A percentile compares a stretch with the other conserved stretches of the same genome.
phyloP scores from a whole-genome alignment of 176 grass and related monocot species.

The Microstegium vimineum region DNA sequence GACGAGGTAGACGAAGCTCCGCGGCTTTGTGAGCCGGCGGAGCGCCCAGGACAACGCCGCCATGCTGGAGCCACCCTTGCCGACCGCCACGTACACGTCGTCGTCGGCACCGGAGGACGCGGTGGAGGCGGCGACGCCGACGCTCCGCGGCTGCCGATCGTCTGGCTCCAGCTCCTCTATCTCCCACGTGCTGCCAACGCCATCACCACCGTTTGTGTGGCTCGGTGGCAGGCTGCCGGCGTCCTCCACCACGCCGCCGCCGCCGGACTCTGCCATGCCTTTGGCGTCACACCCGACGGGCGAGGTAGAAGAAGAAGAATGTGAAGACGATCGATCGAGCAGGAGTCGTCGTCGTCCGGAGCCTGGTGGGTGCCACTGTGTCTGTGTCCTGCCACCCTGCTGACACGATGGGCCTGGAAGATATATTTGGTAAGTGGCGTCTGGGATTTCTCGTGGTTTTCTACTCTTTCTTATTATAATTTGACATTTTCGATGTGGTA shows the following conservation, averaged over 20 bases:
- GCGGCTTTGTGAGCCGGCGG: slow-evolving; percentile 25
- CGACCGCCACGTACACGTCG: slow-evolving; percentile 75
- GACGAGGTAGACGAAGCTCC: slow-evolving; percentile 76
- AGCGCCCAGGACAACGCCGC: slow-evolving; percentile 76
- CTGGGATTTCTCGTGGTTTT: not conserved
- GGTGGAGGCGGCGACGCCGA: not conserved
- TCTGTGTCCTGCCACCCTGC: not conserved
- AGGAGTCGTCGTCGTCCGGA: not conserved
- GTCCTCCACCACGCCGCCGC: not conserved
- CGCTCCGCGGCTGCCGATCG: not conserved
- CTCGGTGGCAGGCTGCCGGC: not conserved
- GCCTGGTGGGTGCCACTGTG: not conserved
- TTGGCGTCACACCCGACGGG: not conserved
- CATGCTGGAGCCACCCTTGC: slow-evolving; percentile 66
- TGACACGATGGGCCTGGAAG: not conserved
- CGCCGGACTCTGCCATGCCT: not conserved
- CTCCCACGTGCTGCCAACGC: slow-evolving; percentile 16
- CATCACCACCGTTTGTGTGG: not conserved
- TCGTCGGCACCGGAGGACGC: not conserved
- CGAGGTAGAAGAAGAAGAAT: not conserved
- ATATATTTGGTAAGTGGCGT: not conserved
- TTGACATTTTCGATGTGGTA: not conserved
- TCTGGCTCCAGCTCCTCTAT: slow-evolving; percentile 43
- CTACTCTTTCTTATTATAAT: not conserved
- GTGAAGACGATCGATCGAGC: not conserved